Percentiles rank a stretch among this genome's conserved stretches.
These are phyloP conservation scores for Hirsutella thompsonii DNA, from an alignment of 2,329 filamentous ascomycete genomes.

Conservation along the genomic window DNA sequence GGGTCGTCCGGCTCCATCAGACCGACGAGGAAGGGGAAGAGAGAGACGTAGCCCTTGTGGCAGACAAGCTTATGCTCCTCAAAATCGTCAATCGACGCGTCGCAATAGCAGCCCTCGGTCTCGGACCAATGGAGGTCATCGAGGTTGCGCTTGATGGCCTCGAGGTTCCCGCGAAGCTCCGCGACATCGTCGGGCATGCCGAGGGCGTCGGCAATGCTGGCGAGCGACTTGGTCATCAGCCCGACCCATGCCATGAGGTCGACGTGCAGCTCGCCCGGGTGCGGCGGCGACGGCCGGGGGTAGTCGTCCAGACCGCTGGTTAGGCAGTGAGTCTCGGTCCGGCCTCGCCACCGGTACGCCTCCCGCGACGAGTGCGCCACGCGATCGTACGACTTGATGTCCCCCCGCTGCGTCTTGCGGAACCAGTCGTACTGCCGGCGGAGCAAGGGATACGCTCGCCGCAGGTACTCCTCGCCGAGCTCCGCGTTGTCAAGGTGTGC, in stretches of 20 bases:
- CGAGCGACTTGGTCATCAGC: slow-evolving; percentile 82
- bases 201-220: slow-evolving; percentile 66
- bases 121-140: slow-evolving; percentile 90
- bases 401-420: slow-evolving; percentile 78
- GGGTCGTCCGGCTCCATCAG: slow-evolving; percentile 62
- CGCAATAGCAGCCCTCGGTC: slow-evolving; percentile 72
- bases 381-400: slow-evolving; percentile 84
- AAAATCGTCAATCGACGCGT: slow-evolving; percentile 88
- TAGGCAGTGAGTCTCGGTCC: slow-evolving; percentile 73
- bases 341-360: slow-evolving; percentile 88
- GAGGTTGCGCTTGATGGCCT: slow-evolving; percentile 73
- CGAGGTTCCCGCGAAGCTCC: slow-evolving; percentile 58
- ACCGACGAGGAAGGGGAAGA: slow-evolving; percentile 85
- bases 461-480: slow-evolving; percentile 57
- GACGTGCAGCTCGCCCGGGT: slow-evolving; percentile 89
- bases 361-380: slow-evolving; percentile 81
- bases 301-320: slow-evolving; percentile 96
- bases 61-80: slow-evolving; percentile 85
- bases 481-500: slow-evolving; percentile 56
- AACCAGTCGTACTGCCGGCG: slow-evolving; percentile 93
- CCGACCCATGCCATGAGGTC: slow-evolving; percentile 96
- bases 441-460: slow-evolving; percentile 71
- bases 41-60: slow-evolving; percentile 90
- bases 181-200: slow-evolving; percentile 62
- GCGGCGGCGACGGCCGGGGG: slow-evolving; percentile 81